phyloP scores from a whole-genome alignment of 176 grass and related monocot species.

The Olyra latifolia region DNA sequence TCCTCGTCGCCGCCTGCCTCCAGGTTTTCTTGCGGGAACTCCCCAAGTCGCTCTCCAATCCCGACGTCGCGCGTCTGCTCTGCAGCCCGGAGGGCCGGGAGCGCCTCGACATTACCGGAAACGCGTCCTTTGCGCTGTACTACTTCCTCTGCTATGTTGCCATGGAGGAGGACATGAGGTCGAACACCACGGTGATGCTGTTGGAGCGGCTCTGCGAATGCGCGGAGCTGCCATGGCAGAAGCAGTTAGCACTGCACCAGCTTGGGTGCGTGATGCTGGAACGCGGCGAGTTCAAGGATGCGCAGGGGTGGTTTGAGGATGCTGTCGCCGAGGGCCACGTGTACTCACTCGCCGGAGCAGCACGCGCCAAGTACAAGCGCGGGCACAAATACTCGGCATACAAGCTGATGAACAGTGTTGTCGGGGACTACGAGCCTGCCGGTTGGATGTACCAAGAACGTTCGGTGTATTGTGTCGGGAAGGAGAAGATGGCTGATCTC shows the following conservation, averaged over 20 bases:
- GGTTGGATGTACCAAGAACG: slow-evolving; percentile 97
- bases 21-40: slow-evolving; percentile 97
- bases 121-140: slow-evolving; percentile 82
- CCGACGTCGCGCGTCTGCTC: slow-evolving; percentile 61
- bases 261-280: slow-evolving; percentile 90
- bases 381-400: slow-evolving; percentile 95
- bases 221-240: slow-evolving; percentile 68
- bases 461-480: slow-evolving; percentile 71
- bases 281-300: slow-evolving; percentile 87
- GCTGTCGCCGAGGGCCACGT: slow-evolving; percentile 77
- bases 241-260: slow-evolving; percentile 74
- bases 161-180: slow-evolving; percentile 87
- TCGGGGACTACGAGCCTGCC: slow-evolving; percentile 50
- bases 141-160: slow-evolving; percentile 82
- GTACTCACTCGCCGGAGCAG: slow-evolving; percentile 80
- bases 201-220: slow-evolving; percentile 72
- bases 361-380: slow-evolving; percentile 79
- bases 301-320: slow-evolving; percentile 78
- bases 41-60: slow-evolving; percentile 64
- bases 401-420: slow-evolving; percentile 73
- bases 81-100: slow-evolving; percentile 81
- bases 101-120: slow-evolving; percentile 55
- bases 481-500: slow-evolving; percentile 79
- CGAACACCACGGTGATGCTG: slow-evolving; percentile 84
- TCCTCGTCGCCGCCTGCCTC: slow-evolving; percentile 81